A percentile compares a stretch with the other conserved stretches of the same genome.
Evolutionary conservation across 495 filamentous ascomycete genomes (phyloP).

Genomic region (Tuber umbilicatum): DNA sequence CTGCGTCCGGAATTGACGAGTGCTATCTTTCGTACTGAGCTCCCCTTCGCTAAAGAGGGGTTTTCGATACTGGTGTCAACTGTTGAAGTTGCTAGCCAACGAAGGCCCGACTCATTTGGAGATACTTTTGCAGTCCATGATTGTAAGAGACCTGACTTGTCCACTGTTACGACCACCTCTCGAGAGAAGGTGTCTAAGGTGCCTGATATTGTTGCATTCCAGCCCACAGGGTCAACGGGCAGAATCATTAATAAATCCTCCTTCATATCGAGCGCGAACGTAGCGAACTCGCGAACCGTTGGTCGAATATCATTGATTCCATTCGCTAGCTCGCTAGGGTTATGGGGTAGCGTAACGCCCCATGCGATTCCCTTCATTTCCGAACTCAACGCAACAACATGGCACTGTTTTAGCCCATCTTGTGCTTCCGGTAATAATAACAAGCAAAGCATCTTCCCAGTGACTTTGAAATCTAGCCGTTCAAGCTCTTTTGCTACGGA

Average conservation of each 20-base stretch:
- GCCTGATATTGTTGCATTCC: slow-evolving; percentile 61
- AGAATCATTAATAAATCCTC: slow-evolving; percentile 76
- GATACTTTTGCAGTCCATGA: slow-evolving; percentile 83
- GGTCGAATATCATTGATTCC: slow-evolving; percentile 41
- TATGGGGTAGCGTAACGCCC: slow-evolving; percentile 58
- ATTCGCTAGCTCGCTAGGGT: slow-evolving; percentile 33
- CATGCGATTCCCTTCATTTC: slow-evolving; percentile 80
- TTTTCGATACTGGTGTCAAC: slow-evolving; percentile 72
- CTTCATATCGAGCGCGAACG: slow-evolving; percentile 62
- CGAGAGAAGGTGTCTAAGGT: slow-evolving; percentile 83
- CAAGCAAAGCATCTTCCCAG: slow-evolving; percentile 74
- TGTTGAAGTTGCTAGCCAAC: slow-evolving; percentile 74
- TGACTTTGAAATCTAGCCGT: slow-evolving; percentile 52
- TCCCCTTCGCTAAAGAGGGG: slow-evolving; percentile 75
- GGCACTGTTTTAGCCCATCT: slow-evolving; percentile 47
- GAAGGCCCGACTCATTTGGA: slow-evolving; percentile 50
- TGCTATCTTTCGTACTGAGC: slow-evolving; percentile 78
- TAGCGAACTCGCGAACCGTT: slow-evolving; percentile 59
- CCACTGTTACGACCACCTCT: slow-evolving; percentile 84
- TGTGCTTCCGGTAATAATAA: slow-evolving; percentile 64
- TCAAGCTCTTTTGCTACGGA: slow-evolving; percentile 25
- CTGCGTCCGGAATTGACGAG: slow-evolving; percentile 66
- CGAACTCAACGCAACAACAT: slow-evolving; percentile 76
- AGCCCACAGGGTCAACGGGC: slow-evolving; percentile 84
- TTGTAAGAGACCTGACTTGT: slow-evolving; percentile 62